Percentiles rank a stretch among this genome's conserved stretches.
phyloP scores from a whole-genome alignment of 805 yeast genomes.

The Kuraishia cidri region DNA sequence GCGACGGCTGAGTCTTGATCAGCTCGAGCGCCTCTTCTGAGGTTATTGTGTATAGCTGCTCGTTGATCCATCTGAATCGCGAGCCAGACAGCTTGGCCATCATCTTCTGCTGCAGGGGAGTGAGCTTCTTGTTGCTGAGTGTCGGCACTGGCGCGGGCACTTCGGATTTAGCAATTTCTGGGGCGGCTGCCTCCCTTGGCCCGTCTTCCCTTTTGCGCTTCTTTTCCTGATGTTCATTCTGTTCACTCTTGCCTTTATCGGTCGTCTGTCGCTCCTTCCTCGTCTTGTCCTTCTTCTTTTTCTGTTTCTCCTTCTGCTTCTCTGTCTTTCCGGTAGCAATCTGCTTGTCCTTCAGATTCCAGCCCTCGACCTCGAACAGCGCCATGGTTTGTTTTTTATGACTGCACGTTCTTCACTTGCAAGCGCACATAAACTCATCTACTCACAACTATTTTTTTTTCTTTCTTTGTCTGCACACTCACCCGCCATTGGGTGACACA shows the following conservation, averaged over 20 bases:
- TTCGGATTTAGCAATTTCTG: conserved; percentile 3
- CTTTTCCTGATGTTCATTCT: conserved; percentile 1
- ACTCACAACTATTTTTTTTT: too few species aligned
- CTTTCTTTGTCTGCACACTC: too few species aligned
- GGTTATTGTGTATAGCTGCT: conserved; percentile 82
- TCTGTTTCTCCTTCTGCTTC: conserved; percentile 15
- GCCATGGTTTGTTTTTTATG: conserved; percentile 50
- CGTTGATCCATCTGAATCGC: conserved; percentile 96
- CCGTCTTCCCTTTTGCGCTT: conserved; percentile 1
- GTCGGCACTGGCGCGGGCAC: conserved; percentile 4
- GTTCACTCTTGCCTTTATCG: not conserved
- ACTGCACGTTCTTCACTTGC: too few species aligned
- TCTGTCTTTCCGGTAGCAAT: conserved; percentile 36
- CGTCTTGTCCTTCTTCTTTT: conserved; percentile 11
- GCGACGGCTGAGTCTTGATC: conserved; percentile 71
- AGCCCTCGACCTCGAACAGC: conserved; percentile 73
- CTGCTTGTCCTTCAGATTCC: conserved; percentile 54
- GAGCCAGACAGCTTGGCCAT: conserved; percentile 91
- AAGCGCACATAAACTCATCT: too few species aligned
- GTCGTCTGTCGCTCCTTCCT: conserved; percentile 4
- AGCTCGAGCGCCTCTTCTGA: conserved; percentile 71
- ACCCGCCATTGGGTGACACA: too few species aligned
- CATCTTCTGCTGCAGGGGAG: conserved; percentile 93
- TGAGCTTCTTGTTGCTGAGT: conserved; percentile 35
- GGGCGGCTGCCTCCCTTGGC: conserved; percentile 2